Evolutionary conservation across 2,329 filamentous ascomycete species (phyloP).

Genomic region (Raffaelea ambrosiae): DNA sequence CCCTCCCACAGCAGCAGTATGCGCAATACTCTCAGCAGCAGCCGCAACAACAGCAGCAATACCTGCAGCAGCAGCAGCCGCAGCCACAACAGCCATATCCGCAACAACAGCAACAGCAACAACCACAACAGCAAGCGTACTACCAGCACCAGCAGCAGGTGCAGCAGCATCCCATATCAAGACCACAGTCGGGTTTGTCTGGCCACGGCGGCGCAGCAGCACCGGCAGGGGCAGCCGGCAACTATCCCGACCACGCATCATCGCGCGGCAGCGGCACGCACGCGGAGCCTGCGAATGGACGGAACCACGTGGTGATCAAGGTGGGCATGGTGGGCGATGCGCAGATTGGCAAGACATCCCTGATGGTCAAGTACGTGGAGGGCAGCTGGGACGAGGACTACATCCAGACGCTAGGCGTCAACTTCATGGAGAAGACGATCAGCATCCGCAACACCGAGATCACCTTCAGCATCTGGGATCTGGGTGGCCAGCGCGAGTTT

Average conservation of each 20-base stretch:
- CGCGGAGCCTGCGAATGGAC: conserved; percentile 33
- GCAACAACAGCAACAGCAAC: conserved; percentile 8
- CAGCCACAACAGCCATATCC: conserved; percentile 7
- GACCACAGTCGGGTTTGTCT: conserved; percentile 48
- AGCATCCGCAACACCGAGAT: conserved; percentile 99
- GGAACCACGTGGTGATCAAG: conserved; percentile 88
- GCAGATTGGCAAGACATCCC: conserved; percentile 96
- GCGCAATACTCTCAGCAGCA: conserved; percentile 5
- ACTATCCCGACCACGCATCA: conserved; percentile 36
- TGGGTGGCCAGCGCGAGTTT: conserved; percentile 95
- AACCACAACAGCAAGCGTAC: conserved; percentile 7
- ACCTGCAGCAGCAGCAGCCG: conserved; percentile 4
- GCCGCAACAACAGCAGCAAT: conserved; percentile 7
- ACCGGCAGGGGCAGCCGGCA: conserved; percentile 15
- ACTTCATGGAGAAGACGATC: conserved; percentile 99
- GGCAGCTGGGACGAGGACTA: conserved; percentile 99
- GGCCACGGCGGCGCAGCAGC: conserved; percentile 28
- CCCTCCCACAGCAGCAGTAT: conserved; percentile 10
- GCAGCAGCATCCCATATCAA: conserved; percentile 36
- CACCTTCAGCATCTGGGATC: conserved; percentile 98
- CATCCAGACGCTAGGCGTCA: conserved; percentile 96
- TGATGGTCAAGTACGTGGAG: conserved; percentile 99
- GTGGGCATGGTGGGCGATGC: conserved; percentile 99
- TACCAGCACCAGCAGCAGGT: conserved; percentile 36
- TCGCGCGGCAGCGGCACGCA: conserved; percentile 30